phyloP scores from a whole-genome alignment of 2,329 filamentous ascomycete species.

The Lasiodiplodia sp. region DNA sequence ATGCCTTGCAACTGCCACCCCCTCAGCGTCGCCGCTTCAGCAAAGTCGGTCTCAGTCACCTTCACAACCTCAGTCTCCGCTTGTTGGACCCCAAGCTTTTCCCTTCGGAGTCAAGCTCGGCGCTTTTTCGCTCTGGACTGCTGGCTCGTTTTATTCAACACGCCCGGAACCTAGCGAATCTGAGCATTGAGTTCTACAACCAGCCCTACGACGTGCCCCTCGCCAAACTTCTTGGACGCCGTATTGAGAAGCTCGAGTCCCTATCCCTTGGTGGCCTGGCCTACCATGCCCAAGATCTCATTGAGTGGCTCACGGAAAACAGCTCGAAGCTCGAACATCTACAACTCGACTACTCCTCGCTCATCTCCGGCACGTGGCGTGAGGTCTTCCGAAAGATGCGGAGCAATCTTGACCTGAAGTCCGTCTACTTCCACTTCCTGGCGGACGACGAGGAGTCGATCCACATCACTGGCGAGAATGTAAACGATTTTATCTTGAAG shows the following conservation, averaged over 20 bases:
- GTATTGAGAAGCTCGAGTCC: constrained; percentile 20
- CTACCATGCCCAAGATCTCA: constrained; percentile 16
- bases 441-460: constrained; percentile 20
- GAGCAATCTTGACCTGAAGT: constrained; percentile 8
- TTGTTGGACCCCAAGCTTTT: constrained; percentile 10
- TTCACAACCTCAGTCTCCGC: constrained; percentile 18
- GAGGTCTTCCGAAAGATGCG: constrained; percentile 19
- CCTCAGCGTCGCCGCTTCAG: constrained; percentile 11
- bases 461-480: constrained; percentile 18
- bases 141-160: constrained; percentile 4
- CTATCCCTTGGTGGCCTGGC: constrained; percentile 7
- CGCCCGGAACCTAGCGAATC: neutral
- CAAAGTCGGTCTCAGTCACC: neutral
- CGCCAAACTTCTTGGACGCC: constrained; percentile 7
- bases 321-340: constrained; percentile 7
- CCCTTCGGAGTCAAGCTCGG: neutral
- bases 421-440: constrained; percentile 18
- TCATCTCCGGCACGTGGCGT: constrained; percentile 17
- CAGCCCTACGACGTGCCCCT: neutral
- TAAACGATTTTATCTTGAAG: constrained; percentile 20
- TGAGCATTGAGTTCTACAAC: constrained; percentile 14
- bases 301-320: constrained; percentile 11
- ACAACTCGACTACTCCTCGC: constrained; percentile 14
- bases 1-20: neutral
- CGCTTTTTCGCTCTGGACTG: constrained; percentile 12